Conservation (phyloP, 2,329 filamentous ascomycete species). For the Botrytis sinoallii region DNA sequence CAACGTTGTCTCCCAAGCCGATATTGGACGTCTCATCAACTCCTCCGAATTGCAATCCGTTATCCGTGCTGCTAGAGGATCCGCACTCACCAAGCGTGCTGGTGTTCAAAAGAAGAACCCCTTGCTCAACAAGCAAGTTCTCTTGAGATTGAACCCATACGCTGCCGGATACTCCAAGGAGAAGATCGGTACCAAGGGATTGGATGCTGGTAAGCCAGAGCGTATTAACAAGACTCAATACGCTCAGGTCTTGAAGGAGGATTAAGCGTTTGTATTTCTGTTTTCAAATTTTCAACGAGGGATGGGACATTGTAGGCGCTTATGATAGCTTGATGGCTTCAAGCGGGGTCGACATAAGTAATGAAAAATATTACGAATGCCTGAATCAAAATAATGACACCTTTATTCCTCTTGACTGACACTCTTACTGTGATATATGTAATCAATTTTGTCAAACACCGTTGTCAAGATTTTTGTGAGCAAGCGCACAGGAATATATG, state of each 20-base stretch:
- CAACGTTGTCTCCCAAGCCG: slow-evolving; percentile 89
- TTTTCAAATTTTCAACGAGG: slow-evolving; percentile 22
- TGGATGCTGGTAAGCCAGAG: slow-evolving; percentile 58
- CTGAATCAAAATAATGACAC: slow-evolving; percentile 11
- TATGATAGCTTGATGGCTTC: slow-evolving; percentile 17
- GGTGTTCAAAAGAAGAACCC: slow-evolving; percentile 99
- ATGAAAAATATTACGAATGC: slow-evolving; percentile 19
- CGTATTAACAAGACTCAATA: slow-evolving; percentile 36
- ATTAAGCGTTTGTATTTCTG: slow-evolving; percentile 41
- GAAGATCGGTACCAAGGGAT: slow-evolving; percentile 71
- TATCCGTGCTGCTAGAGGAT: slow-evolving; percentile 86
- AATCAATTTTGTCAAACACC: neutral
- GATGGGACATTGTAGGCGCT: slow-evolving; percentile 22
- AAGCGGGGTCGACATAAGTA: slow-evolving; percentile 17
- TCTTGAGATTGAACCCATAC: slow-evolving; percentile 98
- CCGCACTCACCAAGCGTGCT: slow-evolving; percentile 82
- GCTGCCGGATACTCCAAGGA: slow-evolving; percentile 85
- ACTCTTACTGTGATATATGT: neutral
- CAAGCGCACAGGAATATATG: neutral
- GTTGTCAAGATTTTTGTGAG: neutral
- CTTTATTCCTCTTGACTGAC: neutral
- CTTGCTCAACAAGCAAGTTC: slow-evolving; percentile 96
- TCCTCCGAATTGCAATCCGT: slow-evolving; percentile 97
- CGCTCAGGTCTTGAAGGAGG: slow-evolving; percentile 48
- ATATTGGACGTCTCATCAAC: slow-evolving; percentile 98